Base-by-base conservation (phyloP, 1,139 yeast genomes). In the Diutina sp. region DNA sequence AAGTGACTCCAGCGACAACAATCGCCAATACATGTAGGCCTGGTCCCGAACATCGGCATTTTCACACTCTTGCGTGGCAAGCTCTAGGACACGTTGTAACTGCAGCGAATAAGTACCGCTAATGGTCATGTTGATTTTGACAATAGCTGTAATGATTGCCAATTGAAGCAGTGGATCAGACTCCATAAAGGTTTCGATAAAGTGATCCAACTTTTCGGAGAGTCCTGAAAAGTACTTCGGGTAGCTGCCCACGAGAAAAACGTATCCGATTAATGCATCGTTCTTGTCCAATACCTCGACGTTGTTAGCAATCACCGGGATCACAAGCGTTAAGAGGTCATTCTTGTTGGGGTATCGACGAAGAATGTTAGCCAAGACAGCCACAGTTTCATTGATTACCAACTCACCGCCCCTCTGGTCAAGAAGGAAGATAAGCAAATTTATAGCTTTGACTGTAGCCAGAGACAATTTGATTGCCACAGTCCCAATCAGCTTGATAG, bases 41-140 rank as follows among this genome's bases (percentile, higher is more conserved):
- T 93, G 83, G 70, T 93, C 99, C 65, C 98, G 81, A 48, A 93
- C 88, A 69, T 93, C 99, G 1, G 96, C 87, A 67, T 90, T 90
- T 63, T 90, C 95, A 58, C 90, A 80, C 58, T 84, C 83, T 58
- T 84, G 83, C 1, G 97, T 90, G 12, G 96, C 90, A 58, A 83
- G 73, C 63, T 87, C 90, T 61, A 93, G 76, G 4, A 89, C 79
- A 55, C 76, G 77, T 68, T 91, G 96, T 61, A 93, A 78, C 41
- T 84, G 69, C 18, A 73, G 75, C 12, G 78, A 68, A 58, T 66
- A 71, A 44, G 63, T 61, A 18, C 32, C 38, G 9, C 30, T 46
- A 66, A 66, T 56, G 51, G 77, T 74, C 61, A 87, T 72, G 65
- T 81, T 85, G 54, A 90, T 76, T 69, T 88, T 91, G 29, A 90